Conservation (phyloP, 441 rosid genomes). For the Monsonia emarginata region DNA sequence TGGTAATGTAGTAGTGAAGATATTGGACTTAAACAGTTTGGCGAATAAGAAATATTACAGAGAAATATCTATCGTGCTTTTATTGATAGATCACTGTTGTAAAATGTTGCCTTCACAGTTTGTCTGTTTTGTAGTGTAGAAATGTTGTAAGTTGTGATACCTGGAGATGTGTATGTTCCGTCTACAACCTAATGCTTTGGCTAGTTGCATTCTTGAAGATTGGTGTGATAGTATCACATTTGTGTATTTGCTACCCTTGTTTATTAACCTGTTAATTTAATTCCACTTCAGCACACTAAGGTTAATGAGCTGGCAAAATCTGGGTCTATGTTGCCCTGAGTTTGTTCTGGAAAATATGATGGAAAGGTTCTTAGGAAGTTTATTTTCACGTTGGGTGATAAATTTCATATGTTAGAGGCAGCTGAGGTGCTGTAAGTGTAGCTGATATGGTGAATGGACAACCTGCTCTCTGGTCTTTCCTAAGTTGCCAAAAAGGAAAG, state of each 20-base stretch:
- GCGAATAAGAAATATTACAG: neutral
- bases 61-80: neutral
- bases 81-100: no score
- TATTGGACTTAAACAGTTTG: neutral
- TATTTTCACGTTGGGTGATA: no score
- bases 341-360: neutral
- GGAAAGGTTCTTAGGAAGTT: no score
- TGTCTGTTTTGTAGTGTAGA: no score
- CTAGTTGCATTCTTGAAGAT: neutral
- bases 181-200: neutral
- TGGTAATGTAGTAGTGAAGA: neutral
- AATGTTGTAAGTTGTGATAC: no score
- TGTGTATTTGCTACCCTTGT: neutral
- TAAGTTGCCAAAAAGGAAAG: neutral
- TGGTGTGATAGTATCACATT: neutral
- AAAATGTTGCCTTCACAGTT: no score
- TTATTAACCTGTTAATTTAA: neutral
- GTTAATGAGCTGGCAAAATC: neutral
- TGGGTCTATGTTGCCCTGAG: neutral
- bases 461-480: neutral
- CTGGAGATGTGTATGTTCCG: neutral
- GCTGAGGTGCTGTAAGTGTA: neutral
- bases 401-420: no score
- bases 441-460: neutral
- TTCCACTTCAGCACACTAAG: neutral